These are phyloP conservation scores for Amanita subjunquillea DNA, from an alignment of 768 basidiomycete genomes.

Conservation along the genomic window DNA sequence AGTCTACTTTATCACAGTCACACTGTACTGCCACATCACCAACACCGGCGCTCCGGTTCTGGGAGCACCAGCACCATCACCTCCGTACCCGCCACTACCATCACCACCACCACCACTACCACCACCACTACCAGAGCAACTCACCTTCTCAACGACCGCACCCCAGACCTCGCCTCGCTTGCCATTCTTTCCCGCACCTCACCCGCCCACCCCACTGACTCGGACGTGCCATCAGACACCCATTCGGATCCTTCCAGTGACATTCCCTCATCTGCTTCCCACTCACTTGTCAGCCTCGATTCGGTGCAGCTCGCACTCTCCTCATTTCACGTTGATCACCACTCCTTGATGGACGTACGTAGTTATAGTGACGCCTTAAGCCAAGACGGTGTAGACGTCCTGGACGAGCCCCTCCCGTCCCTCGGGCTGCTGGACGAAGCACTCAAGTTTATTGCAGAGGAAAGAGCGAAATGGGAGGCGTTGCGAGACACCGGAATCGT, in stretches of 20 bases:
- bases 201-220: not conserved
- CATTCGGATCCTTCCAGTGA: not conserved
- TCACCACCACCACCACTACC: not conserved
- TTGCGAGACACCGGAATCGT: constrained; percentile 20
- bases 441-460: constrained; percentile 64
- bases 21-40: not conserved
- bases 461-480: constrained; percentile 52
- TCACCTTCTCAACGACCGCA: not conserved
- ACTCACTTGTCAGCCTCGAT: not conserved
- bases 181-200: too few relatives aligned
- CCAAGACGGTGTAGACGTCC: constrained; percentile 6
- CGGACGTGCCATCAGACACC: not conserved
- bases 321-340: not conserved
- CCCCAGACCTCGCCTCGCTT: not conserved
- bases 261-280: not conserved
- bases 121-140: not conserved
- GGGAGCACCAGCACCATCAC: constrained; percentile 3
- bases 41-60: not conserved
- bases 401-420: constrained; percentile 39
- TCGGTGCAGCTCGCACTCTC: not conserved
- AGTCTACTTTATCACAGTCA: not conserved
- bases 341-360: constrained; percentile 1
- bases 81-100: not conserved
- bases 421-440: constrained; percentile 67
- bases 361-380: not conserved